Evolutionary conservation across 2,329 filamentous ascomycete genomes (phyloP).

Genomic region (Lachnellula arida): DNA sequence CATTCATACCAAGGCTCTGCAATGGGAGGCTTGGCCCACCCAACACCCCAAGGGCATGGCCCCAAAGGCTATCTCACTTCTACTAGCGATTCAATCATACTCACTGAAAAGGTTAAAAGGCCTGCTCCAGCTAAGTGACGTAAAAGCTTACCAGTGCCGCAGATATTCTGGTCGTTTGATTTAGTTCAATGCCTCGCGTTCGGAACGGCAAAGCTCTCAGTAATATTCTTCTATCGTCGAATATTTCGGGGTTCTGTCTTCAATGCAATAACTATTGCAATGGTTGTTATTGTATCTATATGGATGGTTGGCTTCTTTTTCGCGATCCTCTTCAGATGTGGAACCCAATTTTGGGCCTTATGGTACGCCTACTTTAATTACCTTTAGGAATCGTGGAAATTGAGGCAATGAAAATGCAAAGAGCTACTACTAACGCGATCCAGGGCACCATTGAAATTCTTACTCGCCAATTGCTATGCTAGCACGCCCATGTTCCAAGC

Average conservation of each 20-base stretch:
- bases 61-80: too few relatives aligned
- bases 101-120: too few relatives aligned
- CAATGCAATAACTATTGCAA: not conserved
- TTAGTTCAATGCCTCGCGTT: too few relatives aligned
- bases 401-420: too few relatives aligned
- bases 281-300: not conserved
- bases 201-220: conserved; percentile 3
- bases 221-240: not conserved
- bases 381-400: too few relatives aligned
- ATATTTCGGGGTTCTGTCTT: conserved; percentile 1
- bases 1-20: too few relatives aligned
- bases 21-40: too few relatives aligned
- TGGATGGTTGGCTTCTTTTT: conserved; percentile 2
- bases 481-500: not conserved
- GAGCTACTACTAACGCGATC: not conserved
- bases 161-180: too few relatives aligned
- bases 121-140: too few relatives aligned
- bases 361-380: not conserved
- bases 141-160: too few relatives aligned
- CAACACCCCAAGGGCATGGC: too few relatives aligned
- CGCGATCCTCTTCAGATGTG: not conserved
- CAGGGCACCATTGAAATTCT: not conserved
- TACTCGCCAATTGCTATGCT: not conserved
- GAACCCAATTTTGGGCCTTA: conserved; percentile 1
- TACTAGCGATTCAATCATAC: too few relatives aligned